Evolutionary conservation across 208 protist genomes (phyloP), one percentile per base, ranked within the genome.

Genomic region (Leishmania amazonensis): DNA sequence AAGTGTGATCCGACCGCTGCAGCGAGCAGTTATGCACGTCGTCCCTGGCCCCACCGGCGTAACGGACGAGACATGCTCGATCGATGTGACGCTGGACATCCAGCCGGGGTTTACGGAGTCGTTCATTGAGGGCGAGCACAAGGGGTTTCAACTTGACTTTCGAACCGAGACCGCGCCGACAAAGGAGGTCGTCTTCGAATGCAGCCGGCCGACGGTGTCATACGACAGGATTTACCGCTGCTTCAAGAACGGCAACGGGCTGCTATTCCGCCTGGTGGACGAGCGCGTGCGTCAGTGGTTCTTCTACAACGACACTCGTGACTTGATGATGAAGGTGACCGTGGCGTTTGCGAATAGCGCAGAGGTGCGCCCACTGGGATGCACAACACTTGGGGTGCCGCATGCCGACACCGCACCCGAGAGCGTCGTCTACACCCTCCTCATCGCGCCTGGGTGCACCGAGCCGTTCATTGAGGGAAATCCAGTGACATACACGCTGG

Each of bases 211-310:
- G 0, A 85, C 83, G 0, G 81, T 90, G 79, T 71, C 51, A 42
- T 97, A 97, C 79, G 89, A 94, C 77, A 88, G 80, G 75, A 86
- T 97, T 42, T 97, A 94, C 81, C 88, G 88, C 82, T 94, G 90
- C 88, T 94, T 94, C 83, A 92, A 94, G 83, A 81, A 92, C 72
- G 90, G 90, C 72, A 94, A 94, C 57, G 90, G 90, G 19, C 86
- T 94, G 38, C 84, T 94, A 62, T 94, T 94, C 80, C 88, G 90
- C 40, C 84, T 94, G n/a, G 90, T 94, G 54, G 84, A 91, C 54
- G 75, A 86, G 62, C 80, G 68, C n/a, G 49, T 54, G 3, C 75
- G 81, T 0, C 71, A 28, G 28, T 94, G 90, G 89, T 79, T 68
- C 76, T 94, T 94, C 64, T 92, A 92, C 87, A 94, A 94, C 80